Evolutionary conservation across 306 rosid genomes (phyloP).

Genomic region (Cercis canadensis): DNA sequence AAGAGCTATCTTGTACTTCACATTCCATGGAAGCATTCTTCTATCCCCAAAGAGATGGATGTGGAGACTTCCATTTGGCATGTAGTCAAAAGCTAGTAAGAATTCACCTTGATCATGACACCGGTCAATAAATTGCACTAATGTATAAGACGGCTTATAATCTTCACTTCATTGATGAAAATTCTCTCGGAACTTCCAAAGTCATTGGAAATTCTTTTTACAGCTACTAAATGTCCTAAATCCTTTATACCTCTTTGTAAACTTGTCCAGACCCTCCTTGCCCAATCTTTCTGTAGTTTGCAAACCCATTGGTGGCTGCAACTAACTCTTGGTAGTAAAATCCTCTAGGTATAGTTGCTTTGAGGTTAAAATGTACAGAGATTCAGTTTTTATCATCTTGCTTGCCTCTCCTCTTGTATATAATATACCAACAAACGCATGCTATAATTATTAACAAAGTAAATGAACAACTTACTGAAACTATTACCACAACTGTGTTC

Average conservation of each 20-base stretch:
- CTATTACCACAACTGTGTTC: not conserved
- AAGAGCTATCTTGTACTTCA: constrained; percentile 36
- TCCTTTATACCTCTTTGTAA: constrained; percentile 31
- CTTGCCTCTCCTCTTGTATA: not conserved
- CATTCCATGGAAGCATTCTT: constrained; percentile 29
- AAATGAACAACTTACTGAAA: too few relatives aligned
- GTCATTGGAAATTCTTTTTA: constrained; percentile 41
- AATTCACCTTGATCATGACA: constrained; percentile 37
- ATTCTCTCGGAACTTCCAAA: constrained; percentile 21
- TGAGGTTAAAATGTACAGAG: constrained; percentile 13
- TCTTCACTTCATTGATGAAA: constrained; percentile 37
- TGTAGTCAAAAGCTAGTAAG: constrained; percentile 38
- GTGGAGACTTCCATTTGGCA: constrained; percentile 45
- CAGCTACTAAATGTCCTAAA: constrained; percentile 31
- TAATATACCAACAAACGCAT: constrained; percentile 1
- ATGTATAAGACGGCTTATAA: constrained; percentile 44
- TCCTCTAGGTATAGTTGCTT: constrained; percentile 34
- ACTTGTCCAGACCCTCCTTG: constrained; percentile 51
- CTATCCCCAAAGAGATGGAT: constrained; percentile 34
- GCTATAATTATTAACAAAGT: not conserved
- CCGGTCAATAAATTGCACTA: constrained; percentile 45
- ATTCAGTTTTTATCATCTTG: not conserved
- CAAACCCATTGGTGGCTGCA: constrained; percentile 42
- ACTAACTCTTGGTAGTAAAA: too few relatives aligned
- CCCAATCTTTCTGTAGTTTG: constrained; percentile 35